Evolutionary conservation across 768 basidiomycete species (phyloP).

Genomic region (Lentinula raphanica): DNA sequence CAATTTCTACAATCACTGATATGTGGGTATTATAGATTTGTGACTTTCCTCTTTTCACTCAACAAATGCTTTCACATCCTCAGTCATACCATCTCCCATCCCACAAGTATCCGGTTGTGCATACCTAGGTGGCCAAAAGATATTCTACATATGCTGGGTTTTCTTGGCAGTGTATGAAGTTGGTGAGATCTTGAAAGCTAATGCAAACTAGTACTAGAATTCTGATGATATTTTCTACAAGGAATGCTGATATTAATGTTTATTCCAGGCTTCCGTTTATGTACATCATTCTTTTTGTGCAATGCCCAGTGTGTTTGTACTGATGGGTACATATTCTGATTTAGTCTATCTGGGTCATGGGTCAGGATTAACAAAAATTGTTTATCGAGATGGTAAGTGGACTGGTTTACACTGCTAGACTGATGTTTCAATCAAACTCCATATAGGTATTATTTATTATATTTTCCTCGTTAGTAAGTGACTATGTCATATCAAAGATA

Average conservation of each 20-base stretch:
- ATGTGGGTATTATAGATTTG: too few relatives aligned
- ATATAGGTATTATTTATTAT: background rate
- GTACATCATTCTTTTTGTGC: too few relatives aligned
- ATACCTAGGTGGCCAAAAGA: background rate
- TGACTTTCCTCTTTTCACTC: too few relatives aligned
- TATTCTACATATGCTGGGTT: background rate
- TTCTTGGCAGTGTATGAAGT: background rate
- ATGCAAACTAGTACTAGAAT: background rate
- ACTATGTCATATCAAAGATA: background rate
- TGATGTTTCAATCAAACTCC: background rate
- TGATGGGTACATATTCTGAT: background rate
- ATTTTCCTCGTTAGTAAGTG: background rate
- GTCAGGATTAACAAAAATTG: background rate
- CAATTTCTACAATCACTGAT: too few relatives aligned
- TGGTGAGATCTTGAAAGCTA: background rate
- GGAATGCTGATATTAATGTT: background rate
- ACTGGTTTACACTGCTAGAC: background rate
- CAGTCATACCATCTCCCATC: background rate
- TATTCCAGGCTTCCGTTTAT: background rate
- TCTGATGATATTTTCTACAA: background rate
- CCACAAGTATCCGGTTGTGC: background rate
- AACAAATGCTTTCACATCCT: too few relatives aligned
- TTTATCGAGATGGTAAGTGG: constrained; percentile 2
- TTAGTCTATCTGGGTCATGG: background rate
- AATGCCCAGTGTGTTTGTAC: background rate